Conservation (phyloP, 2,329 filamentous ascomycete genomes). For the Ophiostoma piceae region DNA sequence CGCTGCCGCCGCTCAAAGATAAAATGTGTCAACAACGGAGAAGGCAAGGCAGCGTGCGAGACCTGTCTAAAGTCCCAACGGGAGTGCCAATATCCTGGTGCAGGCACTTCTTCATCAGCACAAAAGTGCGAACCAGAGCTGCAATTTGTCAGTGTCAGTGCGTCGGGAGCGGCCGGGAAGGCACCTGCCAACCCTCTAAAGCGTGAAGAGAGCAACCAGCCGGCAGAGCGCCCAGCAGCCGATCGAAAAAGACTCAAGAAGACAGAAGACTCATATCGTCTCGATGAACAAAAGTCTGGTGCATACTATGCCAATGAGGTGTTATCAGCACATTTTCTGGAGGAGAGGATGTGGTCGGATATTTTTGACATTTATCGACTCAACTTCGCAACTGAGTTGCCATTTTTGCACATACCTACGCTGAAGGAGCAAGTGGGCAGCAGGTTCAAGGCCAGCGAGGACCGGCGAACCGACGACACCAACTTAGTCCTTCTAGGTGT, state of each 20-base stretch:
- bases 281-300: slow-evolving; percentile 37
- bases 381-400: slow-evolving; percentile 66
- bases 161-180: neutral
- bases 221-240: slow-evolving; percentile 35
- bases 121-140: slow-evolving; percentile 22
- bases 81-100: slow-evolving; percentile 63
- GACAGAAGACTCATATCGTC: slow-evolving; percentile 40
- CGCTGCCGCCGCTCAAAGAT: slow-evolving; percentile 76
- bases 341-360: slow-evolving; percentile 61
- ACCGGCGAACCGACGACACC: slow-evolving; percentile 33
- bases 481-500: slow-evolving; percentile 60
- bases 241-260: slow-evolving; percentile 48
- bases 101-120: slow-evolving; percentile 34
- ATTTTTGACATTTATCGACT: slow-evolving; percentile 65
- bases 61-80: slow-evolving; percentile 67
- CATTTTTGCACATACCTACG: slow-evolving; percentile 63
- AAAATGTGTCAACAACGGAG: slow-evolving; percentile 76
- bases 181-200: slow-evolving; percentile 32
- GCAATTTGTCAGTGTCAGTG: slow-evolving; percentile 8
- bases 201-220: slow-evolving; percentile 38
- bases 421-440: slow-evolving; percentile 50
- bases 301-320: slow-evolving; percentile 50
- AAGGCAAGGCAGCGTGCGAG: slow-evolving; percentile 61
- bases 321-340: slow-evolving; percentile 57
- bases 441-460: slow-evolving; percentile 31